Conservation (phyloP, 139 green algal species). For the Nannochloris sp. region DNA sequence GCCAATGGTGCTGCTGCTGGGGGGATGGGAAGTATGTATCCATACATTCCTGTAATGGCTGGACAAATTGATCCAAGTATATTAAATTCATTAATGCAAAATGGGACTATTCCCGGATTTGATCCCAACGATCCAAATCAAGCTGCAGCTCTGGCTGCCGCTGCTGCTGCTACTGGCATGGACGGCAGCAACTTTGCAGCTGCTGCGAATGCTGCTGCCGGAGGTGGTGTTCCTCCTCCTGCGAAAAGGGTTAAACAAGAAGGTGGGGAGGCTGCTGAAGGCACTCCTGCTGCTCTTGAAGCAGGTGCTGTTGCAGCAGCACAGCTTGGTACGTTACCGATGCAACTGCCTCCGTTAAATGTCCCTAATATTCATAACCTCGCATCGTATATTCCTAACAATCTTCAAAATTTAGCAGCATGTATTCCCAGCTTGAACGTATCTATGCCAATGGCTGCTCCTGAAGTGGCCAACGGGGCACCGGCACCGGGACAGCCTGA, state of each 20-base stretch:
- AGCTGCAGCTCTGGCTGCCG: background rate
- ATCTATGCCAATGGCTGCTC: too few species aligned
- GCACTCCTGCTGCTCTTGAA: too few species aligned
- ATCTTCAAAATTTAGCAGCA: too few species aligned
- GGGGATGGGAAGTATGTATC: background rate
- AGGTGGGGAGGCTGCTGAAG: too few species aligned
- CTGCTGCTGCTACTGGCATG: background rate
- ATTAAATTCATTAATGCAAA: background rate
- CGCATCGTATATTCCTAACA: too few species aligned
- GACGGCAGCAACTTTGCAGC: background rate
- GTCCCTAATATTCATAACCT: background rate
- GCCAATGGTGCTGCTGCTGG: background rate
- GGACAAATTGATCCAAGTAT: background rate
- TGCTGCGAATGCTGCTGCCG: background rate
- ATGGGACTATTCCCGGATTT: background rate
- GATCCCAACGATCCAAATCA: background rate
- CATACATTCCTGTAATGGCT: background rate
- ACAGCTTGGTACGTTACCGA: background rate
- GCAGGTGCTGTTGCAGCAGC: background rate
- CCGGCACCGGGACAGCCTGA: too few species aligned
- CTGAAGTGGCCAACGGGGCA: too few species aligned
- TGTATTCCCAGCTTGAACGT: too few species aligned
- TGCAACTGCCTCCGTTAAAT: background rate
- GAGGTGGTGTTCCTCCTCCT: too few species aligned
- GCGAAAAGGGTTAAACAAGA: too few species aligned